Evolutionary conservation across 805 yeast species (phyloP), one percentile per base, ranked within the genome.

Genomic region (Teunomyces gatunensis): DNA sequence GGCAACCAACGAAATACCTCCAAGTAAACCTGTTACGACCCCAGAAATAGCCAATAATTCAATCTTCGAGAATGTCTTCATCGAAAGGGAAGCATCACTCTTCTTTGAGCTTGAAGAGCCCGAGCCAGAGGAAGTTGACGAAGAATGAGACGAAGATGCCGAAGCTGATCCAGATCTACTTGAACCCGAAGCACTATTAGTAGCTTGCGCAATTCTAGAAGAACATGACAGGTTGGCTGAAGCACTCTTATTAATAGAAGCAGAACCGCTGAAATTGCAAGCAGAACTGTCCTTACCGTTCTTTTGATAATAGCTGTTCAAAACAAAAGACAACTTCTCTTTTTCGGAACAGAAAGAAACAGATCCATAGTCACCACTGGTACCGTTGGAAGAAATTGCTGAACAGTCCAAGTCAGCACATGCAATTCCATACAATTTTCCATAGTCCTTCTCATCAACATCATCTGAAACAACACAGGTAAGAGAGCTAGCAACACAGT

Each of bases 241-340:
- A 5, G 71, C 69, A 39, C 57, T 50, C 42, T 53, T 55, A 45
- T 64, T 62, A 27, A 71, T 52, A 40, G 83, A 59, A 44, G 88
- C 89, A 44, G 88, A 79, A 50, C 92, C 92, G 52, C 72, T 68
- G 68, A 86, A 86, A 65, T 79, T 81, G 76, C 91, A 85, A 44
- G 86, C 87, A 46, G 75, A 65, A 1, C 65, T 47, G 42, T 56
- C 52, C 42, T 62, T 62, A 52, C 69, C 72, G 50, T 83, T 76
- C 34, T 68, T 69, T 44, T 64, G 64, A 54, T 61, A 61, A 59
- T 58, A 61, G 44, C 48, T 47, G 54, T 85, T 81, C 68, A 87
- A 64, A 34, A 81, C 77, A 60, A 76, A 87, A 33, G 87, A 77
- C 57, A 87, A 74, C 70, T 81, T 74, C 48, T 83, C 86, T 67